A percentile compares a stretch with the other conserved stretches of the same genome.
These are phyloP conservation scores for Phaeosphaeriaceae sp. DNA, from an alignment of 2,329 filamentous ascomycete species.

Conservation along the genomic window DNA sequence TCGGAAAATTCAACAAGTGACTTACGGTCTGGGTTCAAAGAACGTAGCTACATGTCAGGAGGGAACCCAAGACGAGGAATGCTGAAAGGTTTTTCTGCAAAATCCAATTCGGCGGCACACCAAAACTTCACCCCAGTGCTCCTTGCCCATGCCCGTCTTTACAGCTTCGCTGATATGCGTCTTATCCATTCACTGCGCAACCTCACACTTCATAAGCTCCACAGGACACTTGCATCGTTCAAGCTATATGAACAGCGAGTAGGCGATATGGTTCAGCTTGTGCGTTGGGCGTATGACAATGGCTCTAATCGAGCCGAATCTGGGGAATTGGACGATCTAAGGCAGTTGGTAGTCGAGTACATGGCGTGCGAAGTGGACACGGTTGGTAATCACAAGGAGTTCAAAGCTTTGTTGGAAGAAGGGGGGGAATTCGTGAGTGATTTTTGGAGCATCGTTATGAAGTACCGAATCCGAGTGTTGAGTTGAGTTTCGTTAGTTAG, in stretches of 20 bases:
- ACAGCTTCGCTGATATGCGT: constrained; percentile 31
- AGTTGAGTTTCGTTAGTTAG: too few species aligned
- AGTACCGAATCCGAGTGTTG: constrained; percentile 11
- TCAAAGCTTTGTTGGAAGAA: constrained; percentile 25
- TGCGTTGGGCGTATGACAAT: constrained; percentile 30
- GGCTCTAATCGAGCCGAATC: constrained; percentile 13
- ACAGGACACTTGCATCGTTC: constrained; percentile 33
- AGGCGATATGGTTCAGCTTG: constrained; percentile 30
- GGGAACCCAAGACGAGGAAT: too few species aligned
- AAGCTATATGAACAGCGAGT: constrained; percentile 26
- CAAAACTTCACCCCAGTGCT: constrained; percentile 31
- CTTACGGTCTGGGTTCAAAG: too few species aligned
- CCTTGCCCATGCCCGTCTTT: constrained; percentile 39
- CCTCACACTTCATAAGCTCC: constrained; percentile 35
- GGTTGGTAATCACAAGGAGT: constrained; percentile 22
- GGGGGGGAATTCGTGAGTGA: constrained; percentile 36
- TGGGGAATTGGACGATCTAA: constrained; percentile 25
- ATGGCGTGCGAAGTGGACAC: constrained; percentile 27
- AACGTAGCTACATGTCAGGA: too few species aligned
- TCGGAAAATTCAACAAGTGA: too few species aligned
- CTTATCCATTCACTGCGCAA: constrained; percentile 30
- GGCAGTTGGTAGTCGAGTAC: constrained; percentile 30
- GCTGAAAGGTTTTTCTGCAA: not conserved
- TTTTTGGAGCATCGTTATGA: constrained; percentile 9
- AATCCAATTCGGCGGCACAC: constrained; percentile 4